Evolutionary conservation across 2,329 filamentous ascomycete species (phyloP), one percentile per base, ranked within the genome.

Genomic region (Aspergillus texensis): DNA sequence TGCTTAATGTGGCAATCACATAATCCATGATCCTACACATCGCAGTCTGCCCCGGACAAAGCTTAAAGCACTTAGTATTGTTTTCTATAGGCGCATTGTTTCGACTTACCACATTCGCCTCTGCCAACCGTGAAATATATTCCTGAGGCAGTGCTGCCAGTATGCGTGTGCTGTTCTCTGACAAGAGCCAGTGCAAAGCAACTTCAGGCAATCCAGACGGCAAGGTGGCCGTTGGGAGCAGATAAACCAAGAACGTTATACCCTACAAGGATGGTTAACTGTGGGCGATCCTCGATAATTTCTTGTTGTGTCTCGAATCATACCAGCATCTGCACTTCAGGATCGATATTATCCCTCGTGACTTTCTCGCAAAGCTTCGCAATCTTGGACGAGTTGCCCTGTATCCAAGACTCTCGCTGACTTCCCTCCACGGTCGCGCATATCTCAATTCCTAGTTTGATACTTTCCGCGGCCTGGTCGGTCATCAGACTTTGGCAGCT

Each of bases 361-460:
- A 79, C 65, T 64, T 80, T 80, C 53, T 79, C 77, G 24, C 72
- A 75, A 21, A 80, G 60, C 55, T 80, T 80, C 12, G 71, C 69
- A 50, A 79, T 70, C 50, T 78, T 80, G 6, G 71, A 56, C 6
- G 65, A 62, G 43, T 78, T 78, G 12, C 62, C 69, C 9, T 66
- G 65, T 24, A 79, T 67, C 79, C 79, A 81, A 19, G 61, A 53
- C 10, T 71, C 50, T 57, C 72, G 78, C 58, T 78, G 76, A 8
- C 66, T 67, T 9, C 63, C 58, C 6, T 78, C 70, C 54, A 80
- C 73, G 41, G 69, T 71, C 43, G 76, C 71, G 26, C 74, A 72
- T 41, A 80, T 77, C 3, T 71, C 72, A 41, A 75, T 74, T 0
- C 77, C 77, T 19, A 81, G 65, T 8, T 70, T 67, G 46, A 81